Percentiles rank a stretch among this genome's conserved stretches.
Evolutionary conservation across 2,329 filamentous ascomycete genomes (phyloP).

Genomic region (Venturia asperata): DNA sequence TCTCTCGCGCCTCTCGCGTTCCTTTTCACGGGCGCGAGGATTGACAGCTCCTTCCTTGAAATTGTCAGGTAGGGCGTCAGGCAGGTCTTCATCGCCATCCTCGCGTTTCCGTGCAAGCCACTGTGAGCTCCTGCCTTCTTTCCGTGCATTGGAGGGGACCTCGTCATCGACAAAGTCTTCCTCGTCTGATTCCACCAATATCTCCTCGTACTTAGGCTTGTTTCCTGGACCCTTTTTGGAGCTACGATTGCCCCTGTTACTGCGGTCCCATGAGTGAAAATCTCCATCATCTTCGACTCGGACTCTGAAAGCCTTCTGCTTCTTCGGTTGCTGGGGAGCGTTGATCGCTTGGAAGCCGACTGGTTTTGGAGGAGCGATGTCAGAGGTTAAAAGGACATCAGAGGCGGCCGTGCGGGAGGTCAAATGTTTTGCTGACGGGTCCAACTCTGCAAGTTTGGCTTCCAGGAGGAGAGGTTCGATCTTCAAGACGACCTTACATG

Average conservation of each 20-base stretch:
- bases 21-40: constrained; percentile 25
- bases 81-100: constrained; percentile 36
- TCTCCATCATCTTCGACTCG: constrained; percentile 37
- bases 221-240: constrained; percentile 23
- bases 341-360: constrained; percentile 22
- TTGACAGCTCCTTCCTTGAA: constrained; percentile 33
- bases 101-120: constrained; percentile 36
- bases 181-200: constrained; percentile 40
- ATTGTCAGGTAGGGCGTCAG: constrained; percentile 37
- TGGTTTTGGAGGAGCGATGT: constrained; percentile 26
- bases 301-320: constrained; percentile 29
- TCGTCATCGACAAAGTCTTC: constrained; percentile 28
- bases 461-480: constrained; percentile 31
- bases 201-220: constrained; percentile 37
- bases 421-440: background rate
- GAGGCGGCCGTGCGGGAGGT: constrained; percentile 22
- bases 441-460: constrained; percentile 24
- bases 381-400: constrained; percentile 31
- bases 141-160: constrained; percentile 20
- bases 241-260: constrained; percentile 21
- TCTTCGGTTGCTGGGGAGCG: constrained; percentile 18
- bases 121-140: constrained; percentile 29
- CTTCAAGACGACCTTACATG: constrained; percentile 37
- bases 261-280: constrained; percentile 30
- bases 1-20: constrained; percentile 25